Percentiles rank a stretch among this genome's conserved stretches.
Conservation (phyloP, 1,284 basidiomycete species). For the Takashimella koratensis region DNA sequence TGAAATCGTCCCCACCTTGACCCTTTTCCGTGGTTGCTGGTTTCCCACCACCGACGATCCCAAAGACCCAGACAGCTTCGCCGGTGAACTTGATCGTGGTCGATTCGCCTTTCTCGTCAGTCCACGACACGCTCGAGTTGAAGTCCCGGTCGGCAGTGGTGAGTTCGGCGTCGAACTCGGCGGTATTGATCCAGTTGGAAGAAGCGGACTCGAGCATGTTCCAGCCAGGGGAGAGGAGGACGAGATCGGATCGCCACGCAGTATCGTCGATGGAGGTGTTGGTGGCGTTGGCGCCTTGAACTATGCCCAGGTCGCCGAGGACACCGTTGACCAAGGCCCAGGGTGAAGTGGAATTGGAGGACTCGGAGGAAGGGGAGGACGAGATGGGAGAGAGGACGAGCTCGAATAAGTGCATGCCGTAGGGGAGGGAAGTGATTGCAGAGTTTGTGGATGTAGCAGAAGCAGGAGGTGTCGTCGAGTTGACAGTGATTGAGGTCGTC, state of each 20-base stretch:
- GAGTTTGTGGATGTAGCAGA: background rate
- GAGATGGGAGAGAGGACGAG: conserved; percentile 14
- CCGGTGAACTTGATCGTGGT: conserved; percentile 29
- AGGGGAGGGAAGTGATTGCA: conserved; percentile 16
- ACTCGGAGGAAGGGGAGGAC: background rate
- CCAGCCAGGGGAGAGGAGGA: conserved; percentile 33
- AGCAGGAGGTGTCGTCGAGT: conserved; percentile 10
- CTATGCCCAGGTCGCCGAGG: conserved; percentile 12
- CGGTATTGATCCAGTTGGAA: conserved; percentile 33
- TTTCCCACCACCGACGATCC: conserved; percentile 18
- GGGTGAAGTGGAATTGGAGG: background rate
- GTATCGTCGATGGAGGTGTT: conserved; percentile 38
- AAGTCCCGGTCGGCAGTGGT: conserved; percentile 12
- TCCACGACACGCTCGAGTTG: conserved; percentile 34
- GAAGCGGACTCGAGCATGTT: conserved; percentile 33
- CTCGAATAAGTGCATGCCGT: conserved; percentile 17
- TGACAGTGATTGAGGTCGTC: conserved; percentile 11
- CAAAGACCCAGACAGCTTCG: conserved; percentile 30
- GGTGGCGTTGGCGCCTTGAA: conserved; percentile 9
- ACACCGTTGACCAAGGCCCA: conserved; percentile 25
- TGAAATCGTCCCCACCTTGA: background rate
- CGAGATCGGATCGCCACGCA: conserved; percentile 26
- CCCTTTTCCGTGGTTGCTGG: too few relatives aligned
- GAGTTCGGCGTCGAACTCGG: conserved; percentile 21
- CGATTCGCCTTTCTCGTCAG: conserved; percentile 17